Evolutionary conservation across 2,329 filamentous ascomycete species (phyloP).

Genomic region (Nigrograna mackinnonii): DNA sequence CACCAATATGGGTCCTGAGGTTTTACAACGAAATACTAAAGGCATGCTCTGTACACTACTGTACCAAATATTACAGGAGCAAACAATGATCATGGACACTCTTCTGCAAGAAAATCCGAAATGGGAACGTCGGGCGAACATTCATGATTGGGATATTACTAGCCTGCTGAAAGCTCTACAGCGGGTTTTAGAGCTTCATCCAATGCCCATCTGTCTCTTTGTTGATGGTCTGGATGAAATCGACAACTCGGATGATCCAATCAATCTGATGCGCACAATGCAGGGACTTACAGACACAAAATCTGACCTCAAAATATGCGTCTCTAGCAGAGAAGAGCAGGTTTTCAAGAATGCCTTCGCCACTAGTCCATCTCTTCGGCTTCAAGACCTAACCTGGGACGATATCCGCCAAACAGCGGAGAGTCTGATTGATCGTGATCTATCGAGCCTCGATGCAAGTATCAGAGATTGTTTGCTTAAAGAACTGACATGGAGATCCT

Average conservation of each 20-base stretch:
- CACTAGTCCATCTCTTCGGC: slow-evolving; percentile 1
- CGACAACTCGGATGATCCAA: neutral
- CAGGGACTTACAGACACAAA: too few relatives aligned
- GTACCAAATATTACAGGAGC: too few relatives aligned
- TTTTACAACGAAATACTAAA: neutral
- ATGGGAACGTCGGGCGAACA: neutral
- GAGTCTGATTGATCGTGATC: neutral
- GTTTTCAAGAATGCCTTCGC: neutral
- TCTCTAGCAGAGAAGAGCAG: slow-evolving; percentile 3
- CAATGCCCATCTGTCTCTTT: slow-evolving; percentile 4
- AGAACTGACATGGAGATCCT: neutral
- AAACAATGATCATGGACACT: too few relatives aligned
- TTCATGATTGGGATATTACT: neutral
- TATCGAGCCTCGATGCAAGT: too few relatives aligned
- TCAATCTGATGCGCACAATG: neutral
- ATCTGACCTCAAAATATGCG: slow-evolving; percentile 5
- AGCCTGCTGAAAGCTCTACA: neutral
- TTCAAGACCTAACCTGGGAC: slow-evolving; percentile 3
- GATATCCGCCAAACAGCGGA: slow-evolving; percentile 1
- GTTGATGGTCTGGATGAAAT: slow-evolving; percentile 9
- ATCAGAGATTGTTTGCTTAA: too few relatives aligned
- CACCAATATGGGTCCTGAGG: neutral
- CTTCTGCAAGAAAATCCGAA: neutral
- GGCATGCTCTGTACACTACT: neutral
- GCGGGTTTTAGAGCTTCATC: neutral